phyloP scores from a whole-genome alignment of 371 early-diverging fungal species.

The Chytridiales sp. region DNA sequence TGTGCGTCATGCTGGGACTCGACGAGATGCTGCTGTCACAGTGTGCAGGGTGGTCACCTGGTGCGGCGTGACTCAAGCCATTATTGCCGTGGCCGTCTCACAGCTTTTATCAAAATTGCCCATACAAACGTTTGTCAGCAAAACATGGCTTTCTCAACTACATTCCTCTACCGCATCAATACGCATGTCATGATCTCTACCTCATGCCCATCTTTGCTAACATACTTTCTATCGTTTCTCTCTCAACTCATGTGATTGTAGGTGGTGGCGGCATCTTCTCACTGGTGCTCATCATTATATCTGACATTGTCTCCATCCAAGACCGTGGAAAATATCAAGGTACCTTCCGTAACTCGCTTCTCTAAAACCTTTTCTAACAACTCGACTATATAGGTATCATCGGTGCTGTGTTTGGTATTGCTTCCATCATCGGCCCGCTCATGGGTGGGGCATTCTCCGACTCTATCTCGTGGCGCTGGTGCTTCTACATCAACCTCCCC shows the following conservation, averaged over 20 bases:
- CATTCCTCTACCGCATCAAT: too few relatives aligned
- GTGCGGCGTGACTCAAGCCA: too few relatives aligned
- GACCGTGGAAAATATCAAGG: slow-evolving; percentile 68
- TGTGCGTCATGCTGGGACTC: too few relatives aligned
- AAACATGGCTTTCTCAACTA: too few relatives aligned
- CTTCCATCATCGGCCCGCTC: slow-evolving; percentile 39
- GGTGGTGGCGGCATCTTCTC: slow-evolving; percentile 81
- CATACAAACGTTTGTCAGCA: too few relatives aligned
- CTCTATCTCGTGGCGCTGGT: slow-evolving; percentile 40
- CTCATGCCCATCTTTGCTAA: too few relatives aligned
- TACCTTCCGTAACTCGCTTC: slow-evolving; percentile 17
- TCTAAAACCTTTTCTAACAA: background rate
- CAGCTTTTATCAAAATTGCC: too few relatives aligned
- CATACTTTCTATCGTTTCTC: slow-evolving; percentile 30
- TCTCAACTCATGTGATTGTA: too few relatives aligned
- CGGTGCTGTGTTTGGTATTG: slow-evolving; percentile 24
- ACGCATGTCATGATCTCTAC: background rate
- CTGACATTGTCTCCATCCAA: slow-evolving; percentile 69
- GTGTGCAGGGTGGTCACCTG: too few relatives aligned
- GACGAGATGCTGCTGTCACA: too few relatives aligned
- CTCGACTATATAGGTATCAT: slow-evolving; percentile 26
- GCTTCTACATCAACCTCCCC: slow-evolving; percentile 54
- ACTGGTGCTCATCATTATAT: slow-evolving; percentile 71
- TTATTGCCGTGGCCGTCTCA: too few relatives aligned
- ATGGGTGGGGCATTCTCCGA: slow-evolving; percentile 44